Percentiles rank a stretch among this genome's conserved stretches.
Conservation (phyloP, 108 stramenopile genomes). For the Cylindrotheca closterium region DNA sequence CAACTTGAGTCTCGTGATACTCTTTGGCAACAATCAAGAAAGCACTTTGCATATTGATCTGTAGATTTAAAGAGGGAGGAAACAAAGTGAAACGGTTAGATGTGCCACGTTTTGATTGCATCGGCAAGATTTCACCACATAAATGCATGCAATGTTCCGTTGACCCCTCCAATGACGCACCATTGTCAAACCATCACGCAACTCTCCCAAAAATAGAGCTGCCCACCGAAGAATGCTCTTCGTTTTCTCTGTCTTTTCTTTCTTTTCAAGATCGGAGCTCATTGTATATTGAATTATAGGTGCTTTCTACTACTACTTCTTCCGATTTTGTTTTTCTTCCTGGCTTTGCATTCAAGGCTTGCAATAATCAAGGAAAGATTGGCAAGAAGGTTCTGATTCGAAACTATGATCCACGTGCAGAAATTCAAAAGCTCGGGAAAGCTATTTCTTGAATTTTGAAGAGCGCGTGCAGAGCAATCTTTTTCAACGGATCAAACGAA, state of each 20-base stretch:
- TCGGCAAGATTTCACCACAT: no score
- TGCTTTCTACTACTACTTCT: not conserved
- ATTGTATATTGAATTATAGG: not conserved
- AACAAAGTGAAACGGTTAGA: slow-evolving; percentile 1
- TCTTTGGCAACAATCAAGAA: slow-evolving; percentile 81
- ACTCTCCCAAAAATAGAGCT: slow-evolving; percentile 86
- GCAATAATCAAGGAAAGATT: not conserved
- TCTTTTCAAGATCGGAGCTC: slow-evolving; percentile 10
- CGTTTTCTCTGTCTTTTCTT: slow-evolving; percentile 21
- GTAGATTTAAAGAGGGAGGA: not conserved
- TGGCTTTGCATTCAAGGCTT: not conserved
- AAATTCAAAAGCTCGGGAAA: no score
- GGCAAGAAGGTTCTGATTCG: no score
- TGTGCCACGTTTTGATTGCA: no score
- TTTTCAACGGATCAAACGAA: no score
- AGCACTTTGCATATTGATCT: slow-evolving; percentile 91
- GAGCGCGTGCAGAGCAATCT: no score
- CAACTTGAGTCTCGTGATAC: slow-evolving; percentile 84
- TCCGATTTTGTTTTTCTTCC: not conserved
- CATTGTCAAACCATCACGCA: slow-evolving; percentile 90
- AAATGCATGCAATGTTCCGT: not conserved
- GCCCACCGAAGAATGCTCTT: slow-evolving; percentile 52
- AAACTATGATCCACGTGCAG: no score
- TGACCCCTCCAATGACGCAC: slow-evolving; percentile 13
- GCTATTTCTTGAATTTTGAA: no score